Base-by-base conservation (phyloP, 2,329 filamentous ascomycete species). In the Aspergillus tanneri region DNA sequence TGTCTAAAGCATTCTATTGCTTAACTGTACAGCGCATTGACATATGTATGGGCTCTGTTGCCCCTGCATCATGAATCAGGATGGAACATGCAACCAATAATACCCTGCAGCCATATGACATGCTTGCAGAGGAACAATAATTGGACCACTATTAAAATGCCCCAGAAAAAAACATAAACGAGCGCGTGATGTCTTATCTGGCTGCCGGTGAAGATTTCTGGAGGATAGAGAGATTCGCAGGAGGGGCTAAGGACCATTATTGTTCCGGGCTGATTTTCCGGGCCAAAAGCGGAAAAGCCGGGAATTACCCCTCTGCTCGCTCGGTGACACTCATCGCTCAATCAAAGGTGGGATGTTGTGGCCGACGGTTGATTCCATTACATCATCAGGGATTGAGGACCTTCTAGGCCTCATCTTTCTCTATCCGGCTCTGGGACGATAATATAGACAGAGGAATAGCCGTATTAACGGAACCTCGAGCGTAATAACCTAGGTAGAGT, bases 121-220 rank as follows among this genome's bases (percentile, higher is more conserved):
- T n/a, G n/a, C n/a, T n/a, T n/a, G n/a, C n/a, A n/a, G n/a, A n/a
- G n/a, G n/a, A n/a, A n/a, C n/a, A n/a, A n/a, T n/a, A n/a, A n/a
- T n/a, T n/a, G n/a, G n/a, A n/a, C n/a, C n/a, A n/a, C n/a, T n/a
- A n/a, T n/a, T n/a, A n/a, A n/a, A n/a, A n/a, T n/a, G n/a, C 25
- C 38, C 25, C 22, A 16, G 32, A 43, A 34, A 23, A 30, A 44
- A 50, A 53, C 47, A 43, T 46, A 37, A 50, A 54, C 36, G 23
- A 47, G 49, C 56, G 49, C 52, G 54, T 55, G 54, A 55, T 47
- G 21, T 19, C 40, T 30, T n/a, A 43, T 28, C 19, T 46, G 40
- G 49, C 36, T 46, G 43, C 58, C 57, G 58, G 58, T 61, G 58
- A 61, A 48, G 55, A 36, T 52, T 61, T 59, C 52, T 49, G 57